phyloP scores from a whole-genome alignment of 1,284 basidiomycete genomes.

The Thelephora terrestris region DNA sequence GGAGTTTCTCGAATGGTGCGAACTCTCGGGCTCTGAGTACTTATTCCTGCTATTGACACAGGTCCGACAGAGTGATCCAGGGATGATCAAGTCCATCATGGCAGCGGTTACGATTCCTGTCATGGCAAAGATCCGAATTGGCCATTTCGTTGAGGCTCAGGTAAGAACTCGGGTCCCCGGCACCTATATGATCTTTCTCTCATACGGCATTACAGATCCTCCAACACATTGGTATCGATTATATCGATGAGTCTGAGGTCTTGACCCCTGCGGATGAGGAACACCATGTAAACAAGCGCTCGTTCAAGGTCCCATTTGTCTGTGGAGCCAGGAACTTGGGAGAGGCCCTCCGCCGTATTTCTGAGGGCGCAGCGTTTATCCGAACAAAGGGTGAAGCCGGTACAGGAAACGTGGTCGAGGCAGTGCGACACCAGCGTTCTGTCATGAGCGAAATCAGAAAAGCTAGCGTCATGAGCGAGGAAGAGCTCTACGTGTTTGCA shows the following conservation, averaged over 20 bases:
- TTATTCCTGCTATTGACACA: neutral
- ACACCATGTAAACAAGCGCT: conserved; percentile 78
- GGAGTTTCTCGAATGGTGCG: conserved; percentile 91
- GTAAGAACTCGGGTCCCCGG: conserved; percentile 25
- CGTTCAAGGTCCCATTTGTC: conserved; percentile 83
- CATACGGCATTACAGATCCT: conserved; percentile 58
- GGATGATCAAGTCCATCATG: conserved; percentile 96
- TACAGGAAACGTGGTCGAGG: conserved; percentile 97
- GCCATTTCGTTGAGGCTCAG: conserved; percentile 95
- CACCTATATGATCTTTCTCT: neutral
- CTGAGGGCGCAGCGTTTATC: conserved; percentile 95
- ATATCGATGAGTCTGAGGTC: conserved; percentile 97
- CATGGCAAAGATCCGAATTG: conserved; percentile 94
- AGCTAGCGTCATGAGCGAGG: conserved; percentile 83
- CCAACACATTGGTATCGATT: conserved; percentile 92
- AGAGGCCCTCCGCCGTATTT: conserved; percentile 93
- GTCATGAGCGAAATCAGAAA: conserved; percentile 81
- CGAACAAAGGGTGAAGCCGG: conserved; percentile 97
- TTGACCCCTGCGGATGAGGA: conserved; percentile 93
- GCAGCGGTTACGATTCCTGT: conserved; percentile 86
- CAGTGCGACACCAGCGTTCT: conserved; percentile 85
- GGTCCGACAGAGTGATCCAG: conserved; percentile 71
- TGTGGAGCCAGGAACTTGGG: conserved; percentile 76
- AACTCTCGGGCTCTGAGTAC: conserved; percentile 1
- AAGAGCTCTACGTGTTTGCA: conserved; percentile 92